These are phyloP conservation scores for Tetradesmus lagerheimii DNA, from an alignment of 139 green algal genomes.

Conservation along the genomic window DNA sequence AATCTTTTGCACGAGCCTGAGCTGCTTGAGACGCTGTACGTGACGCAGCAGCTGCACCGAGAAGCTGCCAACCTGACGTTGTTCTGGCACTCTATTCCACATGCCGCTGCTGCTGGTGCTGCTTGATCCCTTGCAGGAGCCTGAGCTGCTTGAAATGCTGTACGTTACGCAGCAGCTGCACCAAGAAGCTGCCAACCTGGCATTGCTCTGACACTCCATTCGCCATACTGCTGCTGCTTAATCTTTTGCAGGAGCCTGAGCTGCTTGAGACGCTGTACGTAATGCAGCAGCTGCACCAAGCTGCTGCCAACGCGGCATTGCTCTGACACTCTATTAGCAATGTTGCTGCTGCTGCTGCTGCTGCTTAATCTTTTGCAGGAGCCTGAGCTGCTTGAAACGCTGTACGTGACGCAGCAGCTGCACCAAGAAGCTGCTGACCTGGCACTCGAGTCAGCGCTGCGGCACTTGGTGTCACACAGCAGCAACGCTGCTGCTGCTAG, in stretches of 20 bases:
- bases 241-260: too few species aligned
- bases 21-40: too few species aligned
- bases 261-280: conserved; percentile 69
- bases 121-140: conserved; percentile 59
- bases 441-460: conserved; percentile 18
- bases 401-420: conserved; percentile 50
- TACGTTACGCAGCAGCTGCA: conserved; percentile 41
- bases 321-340: background rate
- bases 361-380: conserved; percentile 56
- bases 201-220: too few species aligned
- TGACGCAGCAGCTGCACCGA: too few species aligned
- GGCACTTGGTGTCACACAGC: background rate
- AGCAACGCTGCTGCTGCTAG: background rate
- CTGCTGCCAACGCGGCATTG: conserved; percentile 27
- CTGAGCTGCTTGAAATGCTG: conserved; percentile 72
- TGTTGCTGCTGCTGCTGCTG: background rate
- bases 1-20: too few species aligned
- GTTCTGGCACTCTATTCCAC: too few species aligned
- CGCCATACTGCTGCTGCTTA: too few species aligned
- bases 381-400: conserved; percentile 72
- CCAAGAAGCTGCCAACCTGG: conserved; percentile 24
- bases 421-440: conserved; percentile 36
- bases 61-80: too few species aligned
- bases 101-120: background rate
- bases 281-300: conserved; percentile 9